phyloP scores from a whole-genome alignment of 2,329 filamentous ascomycete genomes.

The Fusarium stilboides region DNA sequence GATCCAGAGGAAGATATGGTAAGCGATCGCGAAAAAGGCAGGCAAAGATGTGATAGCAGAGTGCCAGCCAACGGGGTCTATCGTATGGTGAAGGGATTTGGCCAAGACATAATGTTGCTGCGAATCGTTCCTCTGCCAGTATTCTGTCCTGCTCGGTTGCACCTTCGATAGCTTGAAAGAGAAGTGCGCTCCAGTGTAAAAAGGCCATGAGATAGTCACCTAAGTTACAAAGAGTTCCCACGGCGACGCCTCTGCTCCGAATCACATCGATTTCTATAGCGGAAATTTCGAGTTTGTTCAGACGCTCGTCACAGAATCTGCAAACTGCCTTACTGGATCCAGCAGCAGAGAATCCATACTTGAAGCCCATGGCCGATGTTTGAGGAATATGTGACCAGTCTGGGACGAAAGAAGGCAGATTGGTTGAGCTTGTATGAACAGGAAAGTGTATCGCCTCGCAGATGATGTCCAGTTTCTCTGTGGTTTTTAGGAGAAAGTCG shows the following conservation, averaged over 20 bases:
- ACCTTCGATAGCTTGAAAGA: not conserved
- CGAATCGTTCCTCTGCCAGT: conserved; percentile 22
- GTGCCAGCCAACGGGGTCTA: conserved; percentile 10
- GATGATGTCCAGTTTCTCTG: conserved; percentile 20
- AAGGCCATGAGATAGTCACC: conserved; percentile 39
- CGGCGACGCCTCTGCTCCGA: conserved; percentile 18
- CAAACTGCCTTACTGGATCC: not conserved
- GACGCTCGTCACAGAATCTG: conserved; percentile 10
- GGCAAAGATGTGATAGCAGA: conserved; percentile 16
- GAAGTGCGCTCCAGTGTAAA: conserved; percentile 33
- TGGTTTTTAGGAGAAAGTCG: conserved; percentile 33
- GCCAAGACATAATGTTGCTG: conserved; percentile 29
- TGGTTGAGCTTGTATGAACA: conserved; percentile 7
- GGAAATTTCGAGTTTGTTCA: conserved; percentile 35
- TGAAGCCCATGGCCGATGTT: conserved; percentile 24
- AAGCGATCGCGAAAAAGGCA: conserved; percentile 28
- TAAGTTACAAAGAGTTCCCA: conserved; percentile 28
- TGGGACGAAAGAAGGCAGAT: conserved; percentile 29
- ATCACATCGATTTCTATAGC: conserved; percentile 11
- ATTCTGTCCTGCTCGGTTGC: not conserved
- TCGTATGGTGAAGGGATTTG: conserved; percentile 19
- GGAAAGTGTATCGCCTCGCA: conserved; percentile 31
- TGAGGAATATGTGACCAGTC: conserved; percentile 35
- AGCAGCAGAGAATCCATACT: conserved; percentile 23
- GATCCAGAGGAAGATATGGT: conserved; percentile 13